phyloP scores from a whole-genome alignment of 176 grass and related monocot species.

The Avena insularis region DNA sequence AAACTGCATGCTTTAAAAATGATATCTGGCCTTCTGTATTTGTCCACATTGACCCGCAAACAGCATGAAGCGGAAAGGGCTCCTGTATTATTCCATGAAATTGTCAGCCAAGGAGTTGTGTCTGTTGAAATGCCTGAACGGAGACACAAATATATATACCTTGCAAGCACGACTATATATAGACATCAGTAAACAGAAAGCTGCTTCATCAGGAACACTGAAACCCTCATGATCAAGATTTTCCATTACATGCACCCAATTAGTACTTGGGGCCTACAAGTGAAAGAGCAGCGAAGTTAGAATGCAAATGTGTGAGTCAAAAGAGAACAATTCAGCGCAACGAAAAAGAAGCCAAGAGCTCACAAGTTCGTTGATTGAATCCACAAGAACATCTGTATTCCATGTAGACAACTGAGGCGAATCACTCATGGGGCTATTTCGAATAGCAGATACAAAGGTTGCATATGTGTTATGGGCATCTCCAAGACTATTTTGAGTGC shows the following conservation, averaged over 20 bases:
- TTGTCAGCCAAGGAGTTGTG: constrained; percentile 39
- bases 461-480: constrained; percentile 61
- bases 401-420: constrained; percentile 59
- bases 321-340: constrained; percentile 24
- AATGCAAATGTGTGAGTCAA: constrained; percentile 32
- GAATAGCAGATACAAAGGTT: constrained; percentile 67
- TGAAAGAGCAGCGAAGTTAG: constrained; percentile 29
- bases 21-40: constrained; percentile 85
- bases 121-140: constrained; percentile 16
- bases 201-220: constrained; percentile 73
- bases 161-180: constrained; percentile 71
- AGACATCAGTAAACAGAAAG: constrained; percentile 71
- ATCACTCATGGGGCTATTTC: constrained; percentile 57
- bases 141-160: constrained; percentile 44
- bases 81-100: constrained; percentile 57
- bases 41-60: constrained; percentile 87
- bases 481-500: constrained; percentile 61
- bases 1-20: constrained; percentile 73
- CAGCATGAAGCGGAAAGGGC: constrained; percentile 82
- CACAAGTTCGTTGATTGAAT: constrained; percentile 82
- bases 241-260: constrained; percentile 79
- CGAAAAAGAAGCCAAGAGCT: constrained; percentile 39
- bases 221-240: constrained; percentile 88
- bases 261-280: constrained; percentile 69
- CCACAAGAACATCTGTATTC: constrained; percentile 74